Conservation (phyloP, 1,284 basidiomycete genomes). For the Rhodotorula sp. region DNA sequence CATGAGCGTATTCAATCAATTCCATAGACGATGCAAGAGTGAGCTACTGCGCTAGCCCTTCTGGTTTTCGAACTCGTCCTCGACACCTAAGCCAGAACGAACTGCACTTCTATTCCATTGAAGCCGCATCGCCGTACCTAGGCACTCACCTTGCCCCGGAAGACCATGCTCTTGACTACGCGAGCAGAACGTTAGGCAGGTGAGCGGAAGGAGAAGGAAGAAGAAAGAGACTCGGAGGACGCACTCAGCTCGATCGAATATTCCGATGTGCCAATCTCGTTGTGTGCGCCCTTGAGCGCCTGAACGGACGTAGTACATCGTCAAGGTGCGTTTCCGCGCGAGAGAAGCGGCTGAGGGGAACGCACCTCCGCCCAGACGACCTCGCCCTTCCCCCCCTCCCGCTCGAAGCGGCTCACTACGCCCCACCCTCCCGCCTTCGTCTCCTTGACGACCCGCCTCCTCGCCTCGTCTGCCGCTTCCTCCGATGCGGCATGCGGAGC, state of each 20-base stretch:
- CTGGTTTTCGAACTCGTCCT: no score
- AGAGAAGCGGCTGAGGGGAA: not conserved
- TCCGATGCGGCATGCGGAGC: conserved; percentile 55
- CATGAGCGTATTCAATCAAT: no score
- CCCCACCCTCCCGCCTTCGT: conserved; percentile 59
- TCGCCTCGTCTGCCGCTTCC: conserved; percentile 33
- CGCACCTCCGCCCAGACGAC: conserved; percentile 32
- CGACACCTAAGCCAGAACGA: no score
- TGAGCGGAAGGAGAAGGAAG: not conserved
- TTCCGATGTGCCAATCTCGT: conserved; percentile 66
- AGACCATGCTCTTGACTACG: conserved; percentile 11
- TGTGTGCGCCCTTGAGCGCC: conserved; percentile 65
- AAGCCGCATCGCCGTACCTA: not conserved
- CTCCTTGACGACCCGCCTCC: conserved; percentile 58
- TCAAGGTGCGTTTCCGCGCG: no score
- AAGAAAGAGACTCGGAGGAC: not conserved
- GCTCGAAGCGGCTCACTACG: conserved; percentile 58
- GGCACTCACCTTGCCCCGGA: not conserved
- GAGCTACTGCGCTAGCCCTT: no score
- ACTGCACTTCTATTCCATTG: no score
- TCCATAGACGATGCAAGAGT: no score
- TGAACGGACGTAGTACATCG: conserved; percentile 48
- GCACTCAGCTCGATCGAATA: conserved; percentile 69
- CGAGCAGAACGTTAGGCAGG: not conserved
- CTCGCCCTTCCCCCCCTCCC: conserved; percentile 21